Evolutionary conservation across 768 basidiomycete genomes (phyloP).

Genomic region (Lactifluus subvellereus): DNA sequence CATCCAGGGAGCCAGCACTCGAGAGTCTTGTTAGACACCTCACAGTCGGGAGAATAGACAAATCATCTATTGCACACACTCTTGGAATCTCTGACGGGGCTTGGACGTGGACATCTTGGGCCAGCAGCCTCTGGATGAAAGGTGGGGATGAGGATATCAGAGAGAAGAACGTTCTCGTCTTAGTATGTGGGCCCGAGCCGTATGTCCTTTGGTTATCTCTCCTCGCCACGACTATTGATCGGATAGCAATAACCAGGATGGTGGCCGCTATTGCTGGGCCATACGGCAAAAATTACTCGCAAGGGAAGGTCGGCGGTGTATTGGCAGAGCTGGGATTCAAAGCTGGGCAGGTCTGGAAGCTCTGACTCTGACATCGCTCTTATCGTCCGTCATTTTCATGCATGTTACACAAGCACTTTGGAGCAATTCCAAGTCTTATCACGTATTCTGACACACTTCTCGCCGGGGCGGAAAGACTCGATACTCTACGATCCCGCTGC

Average conservation of each 20-base stretch:
- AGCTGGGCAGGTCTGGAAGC: constrained; percentile 62
- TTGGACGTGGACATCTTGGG: constrained; percentile 32
- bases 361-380: constrained; percentile 33
- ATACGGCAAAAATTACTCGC: constrained; percentile 68
- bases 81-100: constrained; percentile 31
- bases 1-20: constrained; percentile 20
- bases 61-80: constrained; percentile 40
- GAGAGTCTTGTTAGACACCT: constrained; percentile 28
- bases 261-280: constrained; percentile 68
- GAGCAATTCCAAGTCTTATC: too few relatives aligned
- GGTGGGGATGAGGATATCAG: constrained; percentile 4
- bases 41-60: constrained; percentile 50
- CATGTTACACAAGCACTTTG: not conserved
- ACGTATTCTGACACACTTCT: not conserved
- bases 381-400: not conserved
- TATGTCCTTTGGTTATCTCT: constrained; percentile 34
- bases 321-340: constrained; percentile 58
- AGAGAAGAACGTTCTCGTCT: constrained; percentile 45
- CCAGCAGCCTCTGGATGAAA: constrained; percentile 5
- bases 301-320: constrained; percentile 63
- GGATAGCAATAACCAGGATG: constrained; percentile 48
- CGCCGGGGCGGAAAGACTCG: not conserved
- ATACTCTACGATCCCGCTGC: not conserved
- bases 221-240: constrained; percentile 4
- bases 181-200: constrained; percentile 85